Evolutionary conservation across 805 yeast genomes (phyloP), one percentile per base, ranked within the genome.

Genomic region (Lipomyces yamanashiensis): DNA sequence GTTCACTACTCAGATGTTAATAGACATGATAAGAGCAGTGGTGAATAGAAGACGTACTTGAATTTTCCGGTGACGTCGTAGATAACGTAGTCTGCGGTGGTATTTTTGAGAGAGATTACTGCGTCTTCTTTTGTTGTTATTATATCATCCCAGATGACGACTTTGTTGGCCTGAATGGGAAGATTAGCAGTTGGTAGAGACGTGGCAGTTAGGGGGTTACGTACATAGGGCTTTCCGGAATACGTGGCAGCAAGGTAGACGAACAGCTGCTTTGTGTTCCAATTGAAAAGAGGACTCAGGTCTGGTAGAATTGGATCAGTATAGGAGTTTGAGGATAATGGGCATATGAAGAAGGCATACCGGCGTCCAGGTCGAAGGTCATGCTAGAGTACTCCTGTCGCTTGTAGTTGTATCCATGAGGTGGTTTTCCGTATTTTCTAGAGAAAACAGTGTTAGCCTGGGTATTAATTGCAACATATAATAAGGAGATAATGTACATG

Each of bases 261-360:
- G 72, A 95, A 93, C n/a, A 93, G 86, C 76, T 93, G 98, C 74
- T 93, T 93, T 12, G 99, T 95, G 77, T 93, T 95, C 97, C 98
- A 93, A 76, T 89, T 92, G 82, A 92, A 92, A 58, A 95, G 80
- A 1, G 90, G 87, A 1, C 89, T 74, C 66, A 93, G 80, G 75
- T 93, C 97, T 0, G 84, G 2, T 2, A 15, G 10, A n/a, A 3
- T 15, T 33, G 44, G 28, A 15, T 52, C 15, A 39, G 19, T 23
- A 17, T 43, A 21, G 40, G 13, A 52, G 19, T 43, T 28, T 15
- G 4, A 10, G 8, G 21, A 19, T 34, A 49, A 34, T 13, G 33
- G 41, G 33, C 3, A 45, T 34, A 21, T 17, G 15, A 23, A 48
- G 53, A 37, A 28, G 21, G 49, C 64, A 23, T 60, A 71, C 73